Conservation (phyloP, 108 stramenopile species). For the Cyclotella distinguenda region DNA sequence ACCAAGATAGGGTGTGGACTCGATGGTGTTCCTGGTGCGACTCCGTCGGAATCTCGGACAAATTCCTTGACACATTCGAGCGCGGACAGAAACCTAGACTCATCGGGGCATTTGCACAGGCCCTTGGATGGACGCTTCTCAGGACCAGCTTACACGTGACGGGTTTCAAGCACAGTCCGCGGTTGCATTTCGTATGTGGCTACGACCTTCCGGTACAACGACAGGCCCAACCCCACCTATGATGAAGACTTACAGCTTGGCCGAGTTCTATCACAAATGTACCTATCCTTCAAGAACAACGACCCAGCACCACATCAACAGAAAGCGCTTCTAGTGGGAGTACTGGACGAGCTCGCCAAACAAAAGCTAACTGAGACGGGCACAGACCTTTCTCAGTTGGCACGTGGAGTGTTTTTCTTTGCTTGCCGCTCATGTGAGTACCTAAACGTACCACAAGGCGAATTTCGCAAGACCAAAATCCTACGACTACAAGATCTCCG, state of each 20-base stretch:
- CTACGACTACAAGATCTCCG: not conserved
- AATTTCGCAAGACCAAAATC: not conserved
- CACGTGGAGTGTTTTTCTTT: not conserved
- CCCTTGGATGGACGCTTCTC: not conserved
- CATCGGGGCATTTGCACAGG: not conserved
- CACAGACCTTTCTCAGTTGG: not conserved
- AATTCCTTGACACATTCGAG: not conserved
- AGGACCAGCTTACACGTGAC: not conserved
- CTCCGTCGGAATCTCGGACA: slow-evolving; percentile 3
- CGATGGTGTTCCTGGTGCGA: slow-evolving; percentile 3
- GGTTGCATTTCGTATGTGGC: not conserved
- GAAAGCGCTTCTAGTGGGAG: not conserved
- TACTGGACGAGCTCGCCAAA: not conserved
- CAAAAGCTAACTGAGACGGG: not conserved
- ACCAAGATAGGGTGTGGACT: slow-evolving; percentile 13
- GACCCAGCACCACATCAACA: not conserved
- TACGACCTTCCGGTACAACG: slow-evolving; percentile 4
- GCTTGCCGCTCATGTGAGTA: slow-evolving; percentile 3
- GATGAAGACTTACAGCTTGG: slow-evolving; percentile 14
- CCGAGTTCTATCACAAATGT: not conserved
- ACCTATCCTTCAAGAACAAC: not conserved
- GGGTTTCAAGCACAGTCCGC: not conserved
- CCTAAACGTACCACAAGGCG: not conserved
- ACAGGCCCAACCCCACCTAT: not conserved
- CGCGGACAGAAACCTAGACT: not conserved